These are phyloP conservation scores for Nemania sp. DNA, from an alignment of 2,329 filamentous ascomycete species.

Conservation along the genomic window DNA sequence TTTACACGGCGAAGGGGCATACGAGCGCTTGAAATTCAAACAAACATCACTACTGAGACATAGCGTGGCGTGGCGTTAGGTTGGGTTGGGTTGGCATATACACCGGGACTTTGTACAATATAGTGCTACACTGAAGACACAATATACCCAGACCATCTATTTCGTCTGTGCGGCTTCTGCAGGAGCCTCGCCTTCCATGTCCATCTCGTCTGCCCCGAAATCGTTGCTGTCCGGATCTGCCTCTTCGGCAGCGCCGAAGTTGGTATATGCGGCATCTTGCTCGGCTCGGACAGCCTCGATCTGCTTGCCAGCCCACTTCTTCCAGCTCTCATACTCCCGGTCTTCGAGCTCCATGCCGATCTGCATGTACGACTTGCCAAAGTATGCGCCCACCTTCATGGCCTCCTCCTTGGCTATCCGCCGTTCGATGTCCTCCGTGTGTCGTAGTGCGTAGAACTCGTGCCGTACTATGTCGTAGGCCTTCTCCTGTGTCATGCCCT, in stretches of 20 bases:
- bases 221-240: slow-evolving; percentile 30
- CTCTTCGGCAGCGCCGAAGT: slow-evolving; percentile 40
- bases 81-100: slow-evolving; percentile 33
- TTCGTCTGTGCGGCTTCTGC: neutral
- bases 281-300: slow-evolving; percentile 44
- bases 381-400: slow-evolving; percentile 85
- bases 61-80: slow-evolving; percentile 16
- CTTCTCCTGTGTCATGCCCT: slow-evolving; percentile 68
- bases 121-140: slow-evolving; percentile 44
- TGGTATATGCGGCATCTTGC: slow-evolving; percentile 46
- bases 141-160: neutral
- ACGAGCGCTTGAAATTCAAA: slow-evolving; percentile 20
- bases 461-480: slow-evolving; percentile 90
- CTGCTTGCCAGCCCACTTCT: slow-evolving; percentile 56
- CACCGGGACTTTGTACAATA: slow-evolving; percentile 45
- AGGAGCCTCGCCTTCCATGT: neutral
- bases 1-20: slow-evolving; percentile 21
- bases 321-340: slow-evolving; percentile 84
- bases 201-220: neutral
- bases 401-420: slow-evolving; percentile 91
- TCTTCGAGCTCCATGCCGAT: slow-evolving; percentile 87
- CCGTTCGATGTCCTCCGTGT: slow-evolving; percentile 83
- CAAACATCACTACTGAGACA: neutral
- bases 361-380: slow-evolving; percentile 80
- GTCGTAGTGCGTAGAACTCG: slow-evolving; percentile 89